Evolutionary conservation across 1,284 basidiomycete species (phyloP).

Genomic region (Cutaneotrichosporon sp.): DNA sequence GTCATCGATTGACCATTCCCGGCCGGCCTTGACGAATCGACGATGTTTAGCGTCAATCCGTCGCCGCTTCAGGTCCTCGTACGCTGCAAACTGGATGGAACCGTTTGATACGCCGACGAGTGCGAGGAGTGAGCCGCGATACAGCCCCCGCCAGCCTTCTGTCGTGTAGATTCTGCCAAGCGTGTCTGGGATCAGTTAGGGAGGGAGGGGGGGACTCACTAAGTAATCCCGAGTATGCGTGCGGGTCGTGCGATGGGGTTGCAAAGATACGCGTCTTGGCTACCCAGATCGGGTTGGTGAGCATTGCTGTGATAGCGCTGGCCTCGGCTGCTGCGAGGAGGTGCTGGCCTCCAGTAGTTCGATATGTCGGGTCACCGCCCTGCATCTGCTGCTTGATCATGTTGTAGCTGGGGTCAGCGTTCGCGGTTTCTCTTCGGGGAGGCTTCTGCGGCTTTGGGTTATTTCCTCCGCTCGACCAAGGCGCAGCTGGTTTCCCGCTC

Average conservation of each 20-base stretch:
- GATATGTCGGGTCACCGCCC: conserved; percentile 47
- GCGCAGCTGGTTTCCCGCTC: no score
- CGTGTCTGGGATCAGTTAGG: conserved; percentile 11
- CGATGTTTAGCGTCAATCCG: conserved; percentile 73
- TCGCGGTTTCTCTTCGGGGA: no score
- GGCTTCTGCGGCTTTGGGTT: no score
- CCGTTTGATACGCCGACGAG: conserved; percentile 94
- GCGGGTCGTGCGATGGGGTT: conserved; percentile 64
- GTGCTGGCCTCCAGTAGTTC: conserved; percentile 73
- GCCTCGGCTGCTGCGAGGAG: conserved; percentile 91
- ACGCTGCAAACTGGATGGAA: conserved; percentile 92
- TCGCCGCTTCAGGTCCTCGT: conserved; percentile 93
- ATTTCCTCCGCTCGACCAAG: not conserved
- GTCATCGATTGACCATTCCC: conserved; percentile 65
- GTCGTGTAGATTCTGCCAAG: conserved; percentile 59
- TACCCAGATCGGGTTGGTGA: conserved; percentile 99
- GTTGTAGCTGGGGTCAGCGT: conserved; percentile 68
- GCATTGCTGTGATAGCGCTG: conserved; percentile 86
- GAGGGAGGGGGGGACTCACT: conserved; percentile 57
- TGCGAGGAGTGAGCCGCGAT: conserved; percentile 83
- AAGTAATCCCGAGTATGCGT: conserved; percentile 74
- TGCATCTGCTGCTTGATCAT: conserved; percentile 76
- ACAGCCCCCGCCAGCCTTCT: conserved; percentile 80
- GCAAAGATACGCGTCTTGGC: conserved; percentile 98
- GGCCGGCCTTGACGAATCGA: conserved; percentile 62